These are phyloP conservation scores for Beauveria brongniartii DNA, from an alignment of 2,329 filamentous ascomycete genomes.

Conservation along the genomic window DNA sequence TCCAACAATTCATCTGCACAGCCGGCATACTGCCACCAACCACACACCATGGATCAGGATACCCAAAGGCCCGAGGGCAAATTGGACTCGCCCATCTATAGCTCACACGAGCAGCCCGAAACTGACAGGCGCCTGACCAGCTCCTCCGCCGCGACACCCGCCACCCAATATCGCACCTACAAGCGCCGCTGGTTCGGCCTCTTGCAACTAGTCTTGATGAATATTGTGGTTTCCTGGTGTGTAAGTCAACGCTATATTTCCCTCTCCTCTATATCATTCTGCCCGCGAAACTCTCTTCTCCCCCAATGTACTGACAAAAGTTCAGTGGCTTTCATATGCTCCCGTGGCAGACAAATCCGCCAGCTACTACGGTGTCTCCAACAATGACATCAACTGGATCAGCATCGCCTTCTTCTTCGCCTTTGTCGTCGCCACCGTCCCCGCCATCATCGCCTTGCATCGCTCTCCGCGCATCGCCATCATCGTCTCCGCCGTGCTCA, in stretches of 20 bases:
- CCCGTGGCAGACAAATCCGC: slow-evolving; percentile 70
- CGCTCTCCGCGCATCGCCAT: slow-evolving; percentile 73
- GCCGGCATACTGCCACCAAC: not conserved
- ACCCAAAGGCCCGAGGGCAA: not conserved
- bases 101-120: not conserved
- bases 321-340: slow-evolving; percentile 84
- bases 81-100: not conserved
- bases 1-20: not conserved
- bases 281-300: no score
- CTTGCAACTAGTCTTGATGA: slow-evolving; percentile 73
- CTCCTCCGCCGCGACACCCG: slow-evolving; percentile 17
- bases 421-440: slow-evolving; percentile 65
- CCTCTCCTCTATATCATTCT: not conserved
- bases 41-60: not conserved
- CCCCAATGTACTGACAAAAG: not conserved
- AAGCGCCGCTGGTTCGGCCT: slow-evolving; percentile 87
- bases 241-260: slow-evolving; percentile 47
- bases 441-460: slow-evolving; percentile 71
- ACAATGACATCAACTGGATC: slow-evolving; percentile 84
- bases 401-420: slow-evolving; percentile 81
- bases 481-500: slow-evolving; percentile 60
- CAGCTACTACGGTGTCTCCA: slow-evolving; percentile 64
- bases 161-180: slow-evolving; percentile 47
- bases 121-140: not conserved
- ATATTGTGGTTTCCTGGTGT: slow-evolving; percentile 92